Base-by-base conservation (phyloP, 352 stramenopile species). In the Phytophthora kernoviae region DNA sequence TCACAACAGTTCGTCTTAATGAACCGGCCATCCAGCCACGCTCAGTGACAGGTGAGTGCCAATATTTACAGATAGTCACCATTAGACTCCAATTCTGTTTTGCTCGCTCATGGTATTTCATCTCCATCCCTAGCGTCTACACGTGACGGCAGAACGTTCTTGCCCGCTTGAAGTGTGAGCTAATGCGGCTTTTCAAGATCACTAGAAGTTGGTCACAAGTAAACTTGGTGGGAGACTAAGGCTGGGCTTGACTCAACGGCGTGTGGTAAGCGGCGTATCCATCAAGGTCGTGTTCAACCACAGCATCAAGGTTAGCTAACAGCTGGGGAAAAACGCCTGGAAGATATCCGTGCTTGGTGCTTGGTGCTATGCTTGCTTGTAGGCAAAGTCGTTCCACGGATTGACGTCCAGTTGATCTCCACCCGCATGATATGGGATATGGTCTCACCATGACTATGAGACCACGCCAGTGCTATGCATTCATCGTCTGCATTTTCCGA, bases 111-210 rank as follows among this genome's bases (percentile, higher is more conserved):
- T 39, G 33, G 33, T 39, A 12, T 39, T 14, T 43, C 37, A 20
- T 20, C 37, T 18, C 15, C 15, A 39, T 14, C 33, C 10, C 33
- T 39, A 4, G 30, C 30, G 30, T 11, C 30, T 11, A 34, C 30
- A 34, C n/a, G n/a, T 30, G 24, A 3, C 9, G n/a, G 15, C 8
- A 11, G 51, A 62, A 65, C 57, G 48, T 57, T 63, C 51, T n/a
- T 9, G 14, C 33, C 17, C 10, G 12, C 10, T 20, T 2, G 37
- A 17, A 21, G 12, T 43, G 56, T 62, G 43, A 62, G 36, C 62
- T 70, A 70, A 70, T 63, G 61, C 61, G 46, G n/a, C 61, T 58
- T 68, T 68, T 68, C 53, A 55, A 20, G 43, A 57, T 54, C 48
- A 14, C 11, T 39, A 2, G 26, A 47, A 32, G n/a, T 12, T 15